Evolutionary conservation across 2,329 filamentous ascomycete species (phyloP), one percentile per base, ranked within the genome.

Genomic region (Epichloe gansuensis): DNA sequence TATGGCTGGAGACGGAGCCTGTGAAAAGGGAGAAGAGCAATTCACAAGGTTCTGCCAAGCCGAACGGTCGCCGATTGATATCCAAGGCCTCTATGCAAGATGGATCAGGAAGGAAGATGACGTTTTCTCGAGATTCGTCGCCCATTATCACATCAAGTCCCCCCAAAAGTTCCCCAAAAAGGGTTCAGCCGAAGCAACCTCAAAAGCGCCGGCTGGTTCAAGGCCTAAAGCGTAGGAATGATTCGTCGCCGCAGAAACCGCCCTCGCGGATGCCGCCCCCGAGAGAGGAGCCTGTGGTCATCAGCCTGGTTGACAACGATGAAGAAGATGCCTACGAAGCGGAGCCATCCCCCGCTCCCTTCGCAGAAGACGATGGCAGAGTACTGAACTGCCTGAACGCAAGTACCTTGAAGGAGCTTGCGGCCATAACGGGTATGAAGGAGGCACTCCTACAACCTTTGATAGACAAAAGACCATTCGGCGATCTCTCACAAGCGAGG

Each of bases 371-470:
- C 40, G 64, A 65, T 40, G 65, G 68, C 47, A 64, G 66, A 47
- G 78, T 96, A 6, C 72, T 97, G 31, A 76, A 82, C 7, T 94
- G 89, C 61, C 82, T 98, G 66, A 97, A 97, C 62, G 81, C 75
- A 0, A 93, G 87, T 64, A 80, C 81, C 5, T 71, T 80, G 9
- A 78, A 84, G 38, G 87, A 91, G 53, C 77, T 98, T 42, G 80
- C 85, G 2, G 90, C 95, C 58, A 83, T 96, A 55, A 88, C 88
- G 0, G 83, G 82, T 35, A 81, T 86, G 54, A 83, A 85, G 38
- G 77, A 85, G 57, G 79, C 82, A 5, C 75, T 83, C 46, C 82
- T 90, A 1, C 75, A 83, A 43, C 68, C 80, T 13, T 76, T 97
- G 51, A 71, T 95, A 11, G 77, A 80, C 1, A 77, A 86, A 55